Evolutionary conservation across 495 filamentous ascomycete species (phyloP).

Genomic region (Penicillium desertorum): DNA sequence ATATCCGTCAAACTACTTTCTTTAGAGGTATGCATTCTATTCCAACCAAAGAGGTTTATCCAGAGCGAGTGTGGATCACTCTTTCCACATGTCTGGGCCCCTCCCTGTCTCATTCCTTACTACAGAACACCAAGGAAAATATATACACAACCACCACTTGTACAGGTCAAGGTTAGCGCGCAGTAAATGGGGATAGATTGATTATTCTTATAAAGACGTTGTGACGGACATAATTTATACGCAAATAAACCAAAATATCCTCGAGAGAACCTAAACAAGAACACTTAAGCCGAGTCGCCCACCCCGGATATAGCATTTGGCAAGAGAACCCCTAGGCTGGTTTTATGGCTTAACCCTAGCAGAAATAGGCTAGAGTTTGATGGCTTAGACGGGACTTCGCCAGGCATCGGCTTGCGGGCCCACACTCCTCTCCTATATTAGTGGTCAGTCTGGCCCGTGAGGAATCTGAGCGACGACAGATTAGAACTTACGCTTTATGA

Average conservation of each 20-base stretch:
- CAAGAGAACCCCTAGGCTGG: not conserved
- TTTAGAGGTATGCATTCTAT: no score
- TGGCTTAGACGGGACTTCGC: slow-evolving; percentile 11
- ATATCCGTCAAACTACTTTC: no score
- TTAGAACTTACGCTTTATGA: slow-evolving; percentile 15
- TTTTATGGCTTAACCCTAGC: not conserved
- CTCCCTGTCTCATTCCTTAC: no score
- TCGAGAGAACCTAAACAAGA: not conserved
- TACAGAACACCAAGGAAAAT: no score
- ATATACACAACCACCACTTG: no score
- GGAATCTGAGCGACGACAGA: not conserved
- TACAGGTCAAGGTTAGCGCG: no score
- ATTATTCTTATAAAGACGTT: no score
- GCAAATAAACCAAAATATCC: not conserved
- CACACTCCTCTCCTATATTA: slow-evolving; percentile 22
- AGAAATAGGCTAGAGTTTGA: not conserved
- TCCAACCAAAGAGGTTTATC: no score
- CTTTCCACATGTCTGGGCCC: no score
- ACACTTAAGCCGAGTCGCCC: not conserved
- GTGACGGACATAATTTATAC: slow-evolving; percentile 9
- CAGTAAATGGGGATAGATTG: no score
- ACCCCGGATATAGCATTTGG: not conserved
- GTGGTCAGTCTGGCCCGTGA: not conserved
- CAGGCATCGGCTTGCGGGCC: slow-evolving; percentile 22
- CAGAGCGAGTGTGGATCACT: no score